Base-by-base conservation (phyloP, 1,284 basidiomycete species). In the Pulchroboletus neoregius region DNA sequence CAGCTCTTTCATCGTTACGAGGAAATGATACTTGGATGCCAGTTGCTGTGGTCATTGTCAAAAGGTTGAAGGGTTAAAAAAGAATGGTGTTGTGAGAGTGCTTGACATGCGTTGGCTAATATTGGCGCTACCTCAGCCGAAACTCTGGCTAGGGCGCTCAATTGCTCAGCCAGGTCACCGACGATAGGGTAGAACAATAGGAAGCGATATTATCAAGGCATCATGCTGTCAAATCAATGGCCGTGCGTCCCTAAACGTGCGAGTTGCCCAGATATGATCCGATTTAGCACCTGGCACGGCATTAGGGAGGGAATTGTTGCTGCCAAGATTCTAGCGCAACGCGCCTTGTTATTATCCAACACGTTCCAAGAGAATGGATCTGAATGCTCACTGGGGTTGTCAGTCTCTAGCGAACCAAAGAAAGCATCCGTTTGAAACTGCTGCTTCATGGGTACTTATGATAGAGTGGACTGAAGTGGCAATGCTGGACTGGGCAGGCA, bases 1-100 rank as follows among this genome's bases (percentile, higher is more conserved):
- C 28, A 18, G 4, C 27, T 22, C 20, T 27, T 4, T 30, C 26
- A 1, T 45, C 24, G 7, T 27, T 18, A 8, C 22, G 23, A 22
- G 43, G 39, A 8, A 45, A 30, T 5, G 34, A 28, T 9, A 50
- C 27, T 28, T 24, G 48, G 13, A 45, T 38, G 15, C 16, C 28
- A 2, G 43, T 43, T 41, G 45, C 38, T 26, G 53, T 48, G 20
- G 38, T 26, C 58, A 63, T 60, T 6, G 40, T 39, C 10, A 16
- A 22, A 48, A 11, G 27, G 48, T 22, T 15, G 28, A 13, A 20
- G 28, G 10, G 32, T 28, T 27, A 12, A n/a, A 5, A 28, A 24
- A 24, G 23, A 24, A 24, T 24, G 1, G 36, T 16, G 16, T 6
- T n/a, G 13, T 22, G 33, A 20, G 43, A 45, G 37, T 18, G 15